These are phyloP conservation scores for Claviceps capensis DNA, from an alignment of 2,329 filamentous ascomycete genomes.

Conservation along the genomic window DNA sequence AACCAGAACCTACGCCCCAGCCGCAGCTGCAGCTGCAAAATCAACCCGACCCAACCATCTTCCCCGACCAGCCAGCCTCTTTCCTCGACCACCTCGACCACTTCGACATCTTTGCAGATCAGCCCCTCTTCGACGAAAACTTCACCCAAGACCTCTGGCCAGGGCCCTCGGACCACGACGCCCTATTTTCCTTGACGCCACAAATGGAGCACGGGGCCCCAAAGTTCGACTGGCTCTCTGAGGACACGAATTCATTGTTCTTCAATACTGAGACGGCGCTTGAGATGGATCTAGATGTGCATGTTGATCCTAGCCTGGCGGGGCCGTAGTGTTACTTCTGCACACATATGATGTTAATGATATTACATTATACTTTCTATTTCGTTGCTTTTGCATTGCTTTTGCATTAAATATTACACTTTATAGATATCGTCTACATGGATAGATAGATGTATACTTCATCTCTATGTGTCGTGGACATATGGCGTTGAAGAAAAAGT, in stretches of 20 bases:
- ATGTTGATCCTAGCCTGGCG: conserved; percentile 21
- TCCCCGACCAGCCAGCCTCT: conserved; percentile 10
- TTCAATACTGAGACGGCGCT: conserved; percentile 18
- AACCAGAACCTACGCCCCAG: background rate
- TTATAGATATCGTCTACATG: no score
- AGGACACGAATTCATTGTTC: conserved; percentile 29
- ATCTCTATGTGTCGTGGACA: no score
- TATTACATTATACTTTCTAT: no score
- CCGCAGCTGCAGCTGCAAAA: background rate
- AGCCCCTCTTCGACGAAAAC: conserved; percentile 11
- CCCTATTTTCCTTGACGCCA: conserved; percentile 18
- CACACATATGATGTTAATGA: no score
- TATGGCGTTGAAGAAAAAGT: no score
- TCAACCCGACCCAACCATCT: background rate
- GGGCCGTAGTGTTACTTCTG: background rate
- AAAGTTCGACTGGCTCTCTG: conserved; percentile 29
- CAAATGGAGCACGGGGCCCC: conserved; percentile 17
- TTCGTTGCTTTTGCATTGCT: no score
- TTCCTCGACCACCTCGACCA: conserved; percentile 12
- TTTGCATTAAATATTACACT: no score
- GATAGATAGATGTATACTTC: no score
- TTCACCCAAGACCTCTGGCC: conserved; percentile 12
- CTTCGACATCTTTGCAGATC: conserved; percentile 6
- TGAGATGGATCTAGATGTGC: conserved; percentile 13
- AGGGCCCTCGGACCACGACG: conserved; percentile 14